phyloP scores from a whole-genome alignment of 2,329 filamentous ascomycete genomes.

The Trichoderma arundinaceum region DNA sequence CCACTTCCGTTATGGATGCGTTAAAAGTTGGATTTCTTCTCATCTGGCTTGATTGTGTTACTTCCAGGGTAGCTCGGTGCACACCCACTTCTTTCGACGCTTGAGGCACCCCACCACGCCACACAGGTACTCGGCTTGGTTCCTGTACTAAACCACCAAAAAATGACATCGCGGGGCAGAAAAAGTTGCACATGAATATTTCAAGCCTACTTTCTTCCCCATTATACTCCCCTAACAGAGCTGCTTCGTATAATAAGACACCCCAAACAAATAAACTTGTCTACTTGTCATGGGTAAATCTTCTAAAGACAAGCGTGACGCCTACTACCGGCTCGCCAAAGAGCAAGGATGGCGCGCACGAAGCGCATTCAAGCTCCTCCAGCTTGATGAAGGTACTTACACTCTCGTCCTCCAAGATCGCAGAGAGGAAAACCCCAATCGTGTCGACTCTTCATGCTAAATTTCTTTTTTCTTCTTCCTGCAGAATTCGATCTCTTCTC shows the following conservation, averaged over 20 bases:
- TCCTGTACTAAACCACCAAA: constrained; percentile 14
- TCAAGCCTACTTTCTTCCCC: not conserved
- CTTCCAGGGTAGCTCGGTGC: no score
- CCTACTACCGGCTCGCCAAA: constrained; percentile 96
- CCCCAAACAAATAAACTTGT: not conserved
- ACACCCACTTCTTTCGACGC: no score
- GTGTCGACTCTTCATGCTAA: not conserved
- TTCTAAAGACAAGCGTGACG: constrained; percentile 97
- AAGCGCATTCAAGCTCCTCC: constrained; percentile 95
- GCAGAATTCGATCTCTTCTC: constrained; percentile 91
- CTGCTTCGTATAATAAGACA: not conserved
- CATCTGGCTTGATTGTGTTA: no score
- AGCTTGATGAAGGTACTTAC: constrained; percentile 76
- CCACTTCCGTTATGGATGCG: no score
- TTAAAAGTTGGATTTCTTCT: no score
- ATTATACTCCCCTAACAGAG: not conserved
- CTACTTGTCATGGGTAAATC: constrained; percentile 82
- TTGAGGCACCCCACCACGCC: not conserved
- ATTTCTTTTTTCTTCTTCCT: not conserved
- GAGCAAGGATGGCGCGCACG: constrained; percentile 98
- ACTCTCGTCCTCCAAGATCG: no score
- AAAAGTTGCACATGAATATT: constrained; percentile 22
- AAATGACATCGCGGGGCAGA: constrained; percentile 29
- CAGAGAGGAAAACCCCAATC: not conserved
- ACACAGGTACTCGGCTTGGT: constrained; percentile 2